These are phyloP conservation scores for Populus davidiana DNA, from an alignment of 345 rosid species.

Conservation along the genomic window DNA sequence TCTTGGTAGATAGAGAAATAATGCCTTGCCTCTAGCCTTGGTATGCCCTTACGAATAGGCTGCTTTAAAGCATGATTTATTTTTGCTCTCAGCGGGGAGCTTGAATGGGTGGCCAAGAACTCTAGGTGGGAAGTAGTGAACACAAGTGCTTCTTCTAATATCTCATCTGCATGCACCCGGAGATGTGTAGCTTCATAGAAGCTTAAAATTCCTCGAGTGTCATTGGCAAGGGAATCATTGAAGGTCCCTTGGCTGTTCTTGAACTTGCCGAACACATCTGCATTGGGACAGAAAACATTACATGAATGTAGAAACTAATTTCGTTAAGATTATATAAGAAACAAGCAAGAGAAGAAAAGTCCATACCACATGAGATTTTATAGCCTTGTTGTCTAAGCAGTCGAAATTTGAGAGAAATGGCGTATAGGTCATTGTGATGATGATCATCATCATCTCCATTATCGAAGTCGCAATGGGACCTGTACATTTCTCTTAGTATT, in stretches of 20 bases:
- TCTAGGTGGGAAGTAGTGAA: slow-evolving; percentile 10
- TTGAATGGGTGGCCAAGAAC: background rate
- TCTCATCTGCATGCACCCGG: slow-evolving; percentile 23
- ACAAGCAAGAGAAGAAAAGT: background rate
- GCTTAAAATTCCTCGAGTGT: slow-evolving; percentile 11
- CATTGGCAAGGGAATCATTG: background rate
- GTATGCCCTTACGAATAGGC: slow-evolving; percentile 18
- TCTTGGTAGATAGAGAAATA: slow-evolving; percentile 24
- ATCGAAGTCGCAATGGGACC: background rate
- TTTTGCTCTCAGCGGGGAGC: slow-evolving; percentile 8
- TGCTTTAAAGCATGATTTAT: slow-evolving; percentile 18
- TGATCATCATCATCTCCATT: background rate
- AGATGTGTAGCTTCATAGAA: slow-evolving; percentile 24
- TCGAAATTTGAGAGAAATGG: slow-evolving; percentile 24
- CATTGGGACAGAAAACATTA: background rate
- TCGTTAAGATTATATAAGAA: background rate
- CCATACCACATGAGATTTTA: background rate
- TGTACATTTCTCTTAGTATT: slow-evolving; percentile 1
- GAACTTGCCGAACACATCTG: slow-evolving; percentile 36
- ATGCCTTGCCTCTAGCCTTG: slow-evolving; percentile 20
- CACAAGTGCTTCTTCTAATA: slow-evolving; percentile 15
- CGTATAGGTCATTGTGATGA: background rate
- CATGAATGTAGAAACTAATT: background rate
- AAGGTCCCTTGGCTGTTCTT: slow-evolving; percentile 21
- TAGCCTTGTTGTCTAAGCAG: slow-evolving; percentile 30